A percentile compares a stretch with the other conserved stretches of the same genome.
These are phyloP conservation scores for Plantago elongata DNA, from an alignment of 257 asterid species.

Conservation along the genomic window DNA sequence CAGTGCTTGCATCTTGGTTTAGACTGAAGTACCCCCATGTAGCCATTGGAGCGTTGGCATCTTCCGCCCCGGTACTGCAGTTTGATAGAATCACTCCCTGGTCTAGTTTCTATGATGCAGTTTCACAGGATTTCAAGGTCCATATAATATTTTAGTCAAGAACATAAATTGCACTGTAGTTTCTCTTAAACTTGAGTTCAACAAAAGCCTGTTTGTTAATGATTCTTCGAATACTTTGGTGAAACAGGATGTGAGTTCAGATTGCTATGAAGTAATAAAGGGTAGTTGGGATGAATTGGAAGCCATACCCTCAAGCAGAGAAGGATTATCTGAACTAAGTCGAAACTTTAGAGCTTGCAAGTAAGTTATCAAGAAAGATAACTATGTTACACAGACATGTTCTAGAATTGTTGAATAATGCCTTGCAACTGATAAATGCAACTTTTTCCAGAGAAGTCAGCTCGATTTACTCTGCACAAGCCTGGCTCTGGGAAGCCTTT, in stretches of 20 bases:
- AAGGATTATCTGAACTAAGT: conserved; percentile 42
- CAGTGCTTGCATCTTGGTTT: conserved; percentile 90
- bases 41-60: conserved; percentile 81
- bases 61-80: conserved; percentile 82
- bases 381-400: neutral
- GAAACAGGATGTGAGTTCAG: conserved; percentile 55
- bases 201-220: too few species aligned
- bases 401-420: neutral
- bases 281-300: conserved; percentile 65
- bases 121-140: conserved; percentile 81
- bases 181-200: too few species aligned
- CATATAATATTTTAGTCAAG: neutral
- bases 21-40: conserved; percentile 72
- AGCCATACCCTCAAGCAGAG: conserved; percentile 28
- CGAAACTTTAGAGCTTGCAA: conserved; percentile 62
- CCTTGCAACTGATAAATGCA: neutral
- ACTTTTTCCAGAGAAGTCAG: conserved; percentile 37
- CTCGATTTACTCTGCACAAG: conserved; percentile 38
- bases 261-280: conserved; percentile 65
- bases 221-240: neutral
- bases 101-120: conserved; percentile 83
- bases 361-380: conserved; percentile 35
- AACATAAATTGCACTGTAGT: neutral
- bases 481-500: conserved; percentile 75
- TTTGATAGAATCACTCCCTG: conserved; percentile 72